Evolutionary conservation across 352 stramenopile species (phyloP).

Genomic region (Pilasporangium apinafurcum): DNA sequence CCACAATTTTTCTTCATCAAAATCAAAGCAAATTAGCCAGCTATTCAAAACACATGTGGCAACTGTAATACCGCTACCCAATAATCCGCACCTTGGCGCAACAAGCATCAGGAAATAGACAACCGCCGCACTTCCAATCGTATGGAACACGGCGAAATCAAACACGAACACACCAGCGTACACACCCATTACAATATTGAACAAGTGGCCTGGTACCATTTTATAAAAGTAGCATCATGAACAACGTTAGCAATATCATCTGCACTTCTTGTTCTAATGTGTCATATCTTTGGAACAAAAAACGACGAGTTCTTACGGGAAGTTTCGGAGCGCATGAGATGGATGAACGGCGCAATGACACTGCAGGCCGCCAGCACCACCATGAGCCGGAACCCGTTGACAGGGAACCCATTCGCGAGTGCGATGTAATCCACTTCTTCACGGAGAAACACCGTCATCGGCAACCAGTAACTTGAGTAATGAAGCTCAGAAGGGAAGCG

Average conservation of each 20-base stretch:
- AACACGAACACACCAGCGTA: slow-evolving; percentile 74
- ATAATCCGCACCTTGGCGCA: slow-evolving; percentile 35
- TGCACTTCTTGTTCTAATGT: too few relatives aligned
- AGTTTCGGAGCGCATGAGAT: slow-evolving; percentile 45
- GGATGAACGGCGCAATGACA: slow-evolving; percentile 59
- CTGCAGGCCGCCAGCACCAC: slow-evolving; percentile 59
- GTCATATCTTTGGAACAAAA: too few relatives aligned
- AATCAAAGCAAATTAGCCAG: slow-evolving; percentile 1
- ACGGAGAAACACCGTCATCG: slow-evolving; percentile 50
- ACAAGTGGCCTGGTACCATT: slow-evolving; percentile 71
- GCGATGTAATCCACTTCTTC: slow-evolving; percentile 62
- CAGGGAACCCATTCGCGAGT: slow-evolving; percentile 61
- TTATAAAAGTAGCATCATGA: too few relatives aligned
- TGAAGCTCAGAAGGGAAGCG: too few relatives aligned
- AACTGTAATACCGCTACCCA: not conserved
- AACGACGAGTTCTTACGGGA: slow-evolving; percentile 29
- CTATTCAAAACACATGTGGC: not conserved
- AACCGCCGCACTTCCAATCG: slow-evolving; percentile 39
- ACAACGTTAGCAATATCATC: not conserved
- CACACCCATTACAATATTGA: slow-evolving; percentile 59
- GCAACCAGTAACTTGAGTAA: slow-evolving; percentile 5
- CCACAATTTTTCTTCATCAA: slow-evolving; percentile 42
- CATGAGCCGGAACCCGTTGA: slow-evolving; percentile 76
- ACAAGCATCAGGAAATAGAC: slow-evolving; percentile 71
- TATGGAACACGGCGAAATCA: slow-evolving; percentile 71